These are phyloP conservation scores for Amphirosellinia nigrospora DNA, from an alignment of 495 filamentous ascomycete genomes.

Conservation along the genomic window DNA sequence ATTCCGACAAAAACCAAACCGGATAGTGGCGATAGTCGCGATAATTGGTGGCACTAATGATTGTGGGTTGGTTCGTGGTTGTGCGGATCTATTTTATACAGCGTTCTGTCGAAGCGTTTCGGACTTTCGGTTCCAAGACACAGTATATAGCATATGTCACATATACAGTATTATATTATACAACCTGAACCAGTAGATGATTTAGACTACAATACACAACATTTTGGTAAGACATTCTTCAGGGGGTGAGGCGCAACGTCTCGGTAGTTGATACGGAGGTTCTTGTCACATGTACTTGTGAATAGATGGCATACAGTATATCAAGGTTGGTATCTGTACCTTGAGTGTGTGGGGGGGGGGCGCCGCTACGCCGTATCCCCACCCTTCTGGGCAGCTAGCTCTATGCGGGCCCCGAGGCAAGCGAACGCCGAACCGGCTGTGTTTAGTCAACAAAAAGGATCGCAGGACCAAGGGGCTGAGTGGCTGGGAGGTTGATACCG, in stretches of 20 bases:
- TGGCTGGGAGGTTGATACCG: not conserved
- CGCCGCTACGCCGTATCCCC: too few species aligned
- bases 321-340: not conserved
- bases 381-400: not conserved
- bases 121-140: not conserved
- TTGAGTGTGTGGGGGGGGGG: too few species aligned
- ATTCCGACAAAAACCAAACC: conserved; percentile 4
- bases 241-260: too few species aligned
- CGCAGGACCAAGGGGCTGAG: not conserved
- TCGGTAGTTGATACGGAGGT: too few species aligned
- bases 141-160: not conserved
- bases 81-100: not conserved
- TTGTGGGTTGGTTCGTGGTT: not conserved
- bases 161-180: too few species aligned
- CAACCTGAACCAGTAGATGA: too few species aligned
- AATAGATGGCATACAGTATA: too few species aligned
- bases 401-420: conserved; percentile 19
- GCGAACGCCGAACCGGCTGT: too few species aligned
- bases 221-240: too few species aligned
- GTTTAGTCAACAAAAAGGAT: not conserved
- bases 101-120: not conserved
- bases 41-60: not conserved
- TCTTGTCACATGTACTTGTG: too few species aligned
- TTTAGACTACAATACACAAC: too few species aligned
- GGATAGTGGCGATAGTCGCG: not conserved